Evolutionary conservation across 768 basidiomycete species (phyloP).

Genomic region (Cystobasidium tubakii): DNA sequence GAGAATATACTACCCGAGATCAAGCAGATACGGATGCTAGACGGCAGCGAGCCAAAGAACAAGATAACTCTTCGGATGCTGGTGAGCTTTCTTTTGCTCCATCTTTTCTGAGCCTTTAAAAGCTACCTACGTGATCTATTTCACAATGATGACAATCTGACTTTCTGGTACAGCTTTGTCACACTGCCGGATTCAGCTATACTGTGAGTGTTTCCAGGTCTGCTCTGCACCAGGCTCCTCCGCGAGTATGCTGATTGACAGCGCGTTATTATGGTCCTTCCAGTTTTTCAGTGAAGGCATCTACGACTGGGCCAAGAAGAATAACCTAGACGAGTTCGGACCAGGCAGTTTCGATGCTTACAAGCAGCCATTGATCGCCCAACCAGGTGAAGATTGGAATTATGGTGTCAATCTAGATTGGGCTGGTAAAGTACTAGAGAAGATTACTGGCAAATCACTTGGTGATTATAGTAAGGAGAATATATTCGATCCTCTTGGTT

Average conservation of each 20-base stretch:
- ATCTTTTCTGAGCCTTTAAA: no score
- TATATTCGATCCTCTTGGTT: constrained; percentile 39
- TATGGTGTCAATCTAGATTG: constrained; percentile 36
- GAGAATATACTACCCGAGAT: constrained; percentile 33
- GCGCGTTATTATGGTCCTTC: not conserved
- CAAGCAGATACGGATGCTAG: constrained; percentile 13
- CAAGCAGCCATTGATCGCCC: constrained; percentile 16
- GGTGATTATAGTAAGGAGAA: constrained; percentile 34
- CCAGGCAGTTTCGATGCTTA: constrained; percentile 18
- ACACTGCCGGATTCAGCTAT: constrained; percentile 38
- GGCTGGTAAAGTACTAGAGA: constrained; percentile 29
- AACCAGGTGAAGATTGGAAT: constrained; percentile 35
- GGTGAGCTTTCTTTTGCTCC: not conserved
- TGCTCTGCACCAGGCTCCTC: no score
- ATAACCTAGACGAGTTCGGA: constrained; percentile 9
- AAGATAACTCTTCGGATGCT: constrained; percentile 39
- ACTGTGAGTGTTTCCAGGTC: constrained; percentile 5
- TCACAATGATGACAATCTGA: no score
- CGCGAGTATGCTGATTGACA: no score
- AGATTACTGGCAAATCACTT: constrained; percentile 33
- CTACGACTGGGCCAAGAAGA: constrained; percentile 8
- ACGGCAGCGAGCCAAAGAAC: constrained; percentile 30
- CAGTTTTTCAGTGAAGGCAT: constrained; percentile 33
- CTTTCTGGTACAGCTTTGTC: no score
- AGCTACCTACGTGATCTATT: no score